phyloP scores from a whole-genome alignment of 495 filamentous ascomycete species.

The Cercophora newfieldiana region DNA sequence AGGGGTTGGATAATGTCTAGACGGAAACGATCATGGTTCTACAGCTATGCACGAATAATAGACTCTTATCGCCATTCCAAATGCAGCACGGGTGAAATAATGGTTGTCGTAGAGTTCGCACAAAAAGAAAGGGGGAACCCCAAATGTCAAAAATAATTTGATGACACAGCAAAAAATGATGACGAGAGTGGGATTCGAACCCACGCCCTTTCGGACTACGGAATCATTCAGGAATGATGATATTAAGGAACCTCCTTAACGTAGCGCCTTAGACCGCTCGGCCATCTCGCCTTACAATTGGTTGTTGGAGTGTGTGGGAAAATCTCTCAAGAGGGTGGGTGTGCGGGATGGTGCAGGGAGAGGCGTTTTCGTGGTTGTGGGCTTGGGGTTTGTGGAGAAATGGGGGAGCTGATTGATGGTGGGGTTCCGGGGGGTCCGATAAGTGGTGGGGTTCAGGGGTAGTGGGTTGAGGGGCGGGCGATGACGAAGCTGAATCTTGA shows the following conservation, averaged over 20 bases:
- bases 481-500: no score
- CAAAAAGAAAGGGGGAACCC: no score
- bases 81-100: no score
- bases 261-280: slow-evolving; percentile 8
- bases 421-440: background rate
- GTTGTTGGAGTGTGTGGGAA: background rate
- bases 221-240: slow-evolving; percentile 22
- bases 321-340: background rate
- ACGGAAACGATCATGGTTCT: no score
- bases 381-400: background rate
- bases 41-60: no score
- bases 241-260: slow-evolving; percentile 3
- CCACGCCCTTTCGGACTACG: slow-evolving; percentile 42
- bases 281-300: slow-evolving; percentile 2
- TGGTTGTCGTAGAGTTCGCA: no score
- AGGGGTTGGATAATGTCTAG: no score
- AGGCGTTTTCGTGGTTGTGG: background rate
- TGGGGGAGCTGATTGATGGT: background rate
- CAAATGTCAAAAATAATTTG: no score
- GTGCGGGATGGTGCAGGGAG: background rate
- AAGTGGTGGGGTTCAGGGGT: no score
- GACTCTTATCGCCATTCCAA: no score
- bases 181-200: slow-evolving; percentile 43
- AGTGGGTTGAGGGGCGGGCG: no score
- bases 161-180: slow-evolving; percentile 3